Base-by-base conservation (phyloP, 805 yeast species). In the Pichia insulana region DNA sequence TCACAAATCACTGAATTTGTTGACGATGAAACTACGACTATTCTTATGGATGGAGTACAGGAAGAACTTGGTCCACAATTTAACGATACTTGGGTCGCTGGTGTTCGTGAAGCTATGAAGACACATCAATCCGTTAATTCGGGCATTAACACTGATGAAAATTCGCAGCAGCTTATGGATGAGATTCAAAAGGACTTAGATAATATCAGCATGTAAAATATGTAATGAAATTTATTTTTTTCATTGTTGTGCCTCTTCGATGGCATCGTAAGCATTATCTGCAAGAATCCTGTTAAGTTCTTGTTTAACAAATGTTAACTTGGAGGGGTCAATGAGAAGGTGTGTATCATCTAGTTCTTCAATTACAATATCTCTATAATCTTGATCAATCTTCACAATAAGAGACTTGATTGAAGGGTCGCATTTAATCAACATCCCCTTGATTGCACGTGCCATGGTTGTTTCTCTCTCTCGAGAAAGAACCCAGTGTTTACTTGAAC, bases 341-440 rank as follows among this genome's bases (percentile, higher is more conserved):
- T 92, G 97, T 1, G 92, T 85, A 36, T 89, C 97, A 57, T 92
- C 97, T 34, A 90, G 70, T 53, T 92, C 97, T 61, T 82, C 78
- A n/a, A 59, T 62, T 15, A 62, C 58, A 2, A 92, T 80, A 51
- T 88, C 95, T 45, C 85, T 82, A 30, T 71, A 64, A 22, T 77
- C 75, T 0, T 86, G 66, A 60, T 92, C 97, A 34, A 90, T 83
- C 57, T 80, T 83, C 18, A 90, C 64, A 2, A 90, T 85, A 38
- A 90, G 68, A 0, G 97, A 96, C 49, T 79, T 74, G 49, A 90
- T 88, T 1, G 97, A 86, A 2, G 98, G 97, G 59, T 90, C 98
- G 59, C 68, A 76, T 49, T 73, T 71, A 15, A 76, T 61, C 36
- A 76, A 53, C 3, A 73, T 67, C 40, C 80, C 80, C 55, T 70